These are phyloP conservation scores for Tricholoma sp. DNA, from an alignment of 768 basidiomycete species.

Conservation along the genomic window DNA sequence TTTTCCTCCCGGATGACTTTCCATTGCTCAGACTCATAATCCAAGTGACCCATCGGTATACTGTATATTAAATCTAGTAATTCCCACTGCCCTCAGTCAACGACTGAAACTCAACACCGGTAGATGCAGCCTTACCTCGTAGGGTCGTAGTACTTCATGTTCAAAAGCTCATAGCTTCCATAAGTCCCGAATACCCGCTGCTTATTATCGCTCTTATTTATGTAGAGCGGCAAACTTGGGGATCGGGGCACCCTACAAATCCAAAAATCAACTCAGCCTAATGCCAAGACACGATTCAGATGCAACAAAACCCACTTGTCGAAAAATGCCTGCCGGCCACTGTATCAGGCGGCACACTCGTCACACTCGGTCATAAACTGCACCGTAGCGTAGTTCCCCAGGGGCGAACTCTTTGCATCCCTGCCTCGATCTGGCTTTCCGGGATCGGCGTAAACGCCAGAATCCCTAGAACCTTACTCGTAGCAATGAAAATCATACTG, in stretches of 20 bases:
- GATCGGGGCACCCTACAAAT: constrained; percentile 28
- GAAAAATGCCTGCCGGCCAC: neutral
- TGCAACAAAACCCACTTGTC: neutral
- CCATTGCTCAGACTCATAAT: constrained; percentile 6
- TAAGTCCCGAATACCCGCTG: constrained; percentile 38
- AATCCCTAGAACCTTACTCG: constrained; percentile 19
- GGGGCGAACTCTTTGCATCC: constrained; percentile 19
- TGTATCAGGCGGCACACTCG: neutral
- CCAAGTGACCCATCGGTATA: constrained; percentile 28
- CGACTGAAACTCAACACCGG: neutral
- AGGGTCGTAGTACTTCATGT: constrained; percentile 42
- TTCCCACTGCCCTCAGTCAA: neutral
- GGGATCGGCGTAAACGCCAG: constrained; percentile 36
- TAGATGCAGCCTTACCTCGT: constrained; percentile 23
- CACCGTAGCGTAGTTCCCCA: constrained; percentile 29
- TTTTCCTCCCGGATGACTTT: too few species aligned
- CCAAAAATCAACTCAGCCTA: neutral
- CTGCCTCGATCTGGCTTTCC: constrained; percentile 28
- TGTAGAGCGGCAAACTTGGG: constrained; percentile 33
- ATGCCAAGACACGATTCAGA: neutral
- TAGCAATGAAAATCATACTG: constrained; percentile 13
- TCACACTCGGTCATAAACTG: constrained; percentile 26
- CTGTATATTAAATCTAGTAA: constrained; percentile 28
- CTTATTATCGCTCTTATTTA: constrained; percentile 34
- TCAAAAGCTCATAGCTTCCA: constrained; percentile 31